Percentiles rank a stretch among this genome's conserved stretches.
These are phyloP conservation scores for Coemansia sp. DNA, from an alignment of 192 early-diverging fungal species.

Conservation along the genomic window DNA sequence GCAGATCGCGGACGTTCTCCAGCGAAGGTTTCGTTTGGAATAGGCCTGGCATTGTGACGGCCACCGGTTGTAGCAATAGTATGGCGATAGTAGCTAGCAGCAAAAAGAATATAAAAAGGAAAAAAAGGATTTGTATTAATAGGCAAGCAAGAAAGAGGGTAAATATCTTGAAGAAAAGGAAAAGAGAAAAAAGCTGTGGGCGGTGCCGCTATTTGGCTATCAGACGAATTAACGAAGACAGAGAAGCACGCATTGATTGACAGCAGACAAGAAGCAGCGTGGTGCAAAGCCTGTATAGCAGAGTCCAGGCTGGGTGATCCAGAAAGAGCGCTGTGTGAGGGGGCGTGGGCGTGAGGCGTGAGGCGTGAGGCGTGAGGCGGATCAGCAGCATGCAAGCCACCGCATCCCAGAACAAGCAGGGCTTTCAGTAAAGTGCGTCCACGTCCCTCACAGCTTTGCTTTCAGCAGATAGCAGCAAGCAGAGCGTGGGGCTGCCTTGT, in stretches of 20 bases:
- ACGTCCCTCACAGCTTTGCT: no score
- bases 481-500: no score
- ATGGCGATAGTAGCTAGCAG: slow-evolving; percentile 1
- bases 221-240: neutral
- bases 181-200: neutral
- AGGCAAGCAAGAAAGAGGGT: neutral
- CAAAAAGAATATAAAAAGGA: slow-evolving; percentile 8
- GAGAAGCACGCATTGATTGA: neutral
- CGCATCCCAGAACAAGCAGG: neutral
- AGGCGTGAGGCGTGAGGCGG: neutral
- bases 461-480: neutral
- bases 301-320: neutral
- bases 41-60: slow-evolving; percentile 6
- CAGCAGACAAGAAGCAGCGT: neutral
- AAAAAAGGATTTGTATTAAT: neutral
- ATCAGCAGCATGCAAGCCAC: slow-evolving; percentile 4
- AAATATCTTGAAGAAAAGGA: neutral
- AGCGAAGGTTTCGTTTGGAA: slow-evolving; percentile 65
- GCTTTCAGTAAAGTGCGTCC: no score
- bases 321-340: no score
- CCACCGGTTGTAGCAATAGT: neutral
- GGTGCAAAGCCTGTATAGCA: neutral
- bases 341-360: no score
- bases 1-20: slow-evolving; percentile 66
- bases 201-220: neutral